Evolutionary conservation across 2,329 filamentous ascomycete species (phyloP).

Genomic region (Orbilia blumenaviensis): DNA sequence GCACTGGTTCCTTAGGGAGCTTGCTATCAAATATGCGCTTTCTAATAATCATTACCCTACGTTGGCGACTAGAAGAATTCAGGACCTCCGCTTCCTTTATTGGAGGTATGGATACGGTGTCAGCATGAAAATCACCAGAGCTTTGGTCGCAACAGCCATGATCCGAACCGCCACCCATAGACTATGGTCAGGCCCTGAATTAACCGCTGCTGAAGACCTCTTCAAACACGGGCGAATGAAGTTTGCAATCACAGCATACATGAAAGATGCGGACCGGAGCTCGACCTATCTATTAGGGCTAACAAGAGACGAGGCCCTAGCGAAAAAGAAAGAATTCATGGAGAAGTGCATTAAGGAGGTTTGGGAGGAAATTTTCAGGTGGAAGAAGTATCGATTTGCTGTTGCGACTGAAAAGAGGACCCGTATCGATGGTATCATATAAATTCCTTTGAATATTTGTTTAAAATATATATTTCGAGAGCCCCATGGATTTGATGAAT

Average conservation of each 20-base stretch:
- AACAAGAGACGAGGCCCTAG: background rate
- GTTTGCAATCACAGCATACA: slow-evolving; percentile 3
- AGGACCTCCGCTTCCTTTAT: slow-evolving; percentile 11
- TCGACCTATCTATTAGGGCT: slow-evolving; percentile 9
- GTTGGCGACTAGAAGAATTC: slow-evolving; percentile 20
- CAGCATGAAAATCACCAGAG: slow-evolving; percentile 23
- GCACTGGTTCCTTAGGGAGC: slow-evolving; percentile 2
- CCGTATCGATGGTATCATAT: background rate
- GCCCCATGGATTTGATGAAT: no score
- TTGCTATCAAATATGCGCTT: slow-evolving; percentile 32
- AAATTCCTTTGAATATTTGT: no score
- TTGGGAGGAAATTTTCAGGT: slow-evolving; percentile 31
- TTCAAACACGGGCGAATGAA: slow-evolving; percentile 29
- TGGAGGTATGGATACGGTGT: background rate
- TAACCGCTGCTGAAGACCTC: background rate
- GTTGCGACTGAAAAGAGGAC: background rate
- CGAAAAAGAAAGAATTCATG: slow-evolving; percentile 32
- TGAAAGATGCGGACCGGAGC: slow-evolving; percentile 27
- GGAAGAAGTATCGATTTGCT: slow-evolving; percentile 3
- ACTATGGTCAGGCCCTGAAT: slow-evolving; percentile 11
- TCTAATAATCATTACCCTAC: slow-evolving; percentile 27
- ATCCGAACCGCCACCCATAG: slow-evolving; percentile 13
- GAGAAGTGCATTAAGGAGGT: slow-evolving; percentile 34
- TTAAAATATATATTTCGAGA: no score
- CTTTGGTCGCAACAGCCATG: slow-evolving; percentile 24